Conservation (phyloP, 2,329 filamentous ascomycete genomes). For the Ceratocystis smalleyi region DNA sequence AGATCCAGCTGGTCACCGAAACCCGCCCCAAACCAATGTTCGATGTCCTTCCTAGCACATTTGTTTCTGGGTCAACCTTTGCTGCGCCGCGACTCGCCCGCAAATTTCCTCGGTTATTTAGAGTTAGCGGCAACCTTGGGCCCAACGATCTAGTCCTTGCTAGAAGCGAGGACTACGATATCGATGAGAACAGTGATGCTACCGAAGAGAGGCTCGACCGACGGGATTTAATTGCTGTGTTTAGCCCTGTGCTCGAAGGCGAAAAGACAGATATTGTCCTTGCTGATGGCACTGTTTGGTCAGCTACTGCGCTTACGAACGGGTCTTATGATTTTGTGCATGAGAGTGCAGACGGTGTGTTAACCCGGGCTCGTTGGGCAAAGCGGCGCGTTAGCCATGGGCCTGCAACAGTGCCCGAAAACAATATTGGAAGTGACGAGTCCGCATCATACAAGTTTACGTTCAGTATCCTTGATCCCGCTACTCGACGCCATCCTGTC, state of each 20-base stretch:
- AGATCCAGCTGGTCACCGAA: conserved; percentile 52
- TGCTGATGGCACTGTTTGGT: conserved; percentile 46
- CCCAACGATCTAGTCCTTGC: conserved; percentile 57
- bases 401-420: conserved; percentile 22
- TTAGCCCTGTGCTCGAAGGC: conserved; percentile 38
- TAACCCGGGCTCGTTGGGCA: conserved; percentile 13
- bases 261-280: conserved; percentile 51
- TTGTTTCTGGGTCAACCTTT: conserved; percentile 39
- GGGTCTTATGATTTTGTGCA: conserved; percentile 53
- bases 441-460: conserved; percentile 40
- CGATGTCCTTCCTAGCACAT: conserved; percentile 57
- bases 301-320: conserved; percentile 34
- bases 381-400: conserved; percentile 6
- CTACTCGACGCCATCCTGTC: conserved; percentile 55
- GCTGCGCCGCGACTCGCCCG: conserved; percentile 41
- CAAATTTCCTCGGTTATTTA: conserved; percentile 48
- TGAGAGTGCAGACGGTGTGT: conserved; percentile 17
- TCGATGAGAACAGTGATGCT: conserved; percentile 34
- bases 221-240: conserved; percentile 47
- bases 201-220: conserved; percentile 32
- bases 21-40: conserved; percentile 50
- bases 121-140: conserved; percentile 46
- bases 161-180: conserved; percentile 50
- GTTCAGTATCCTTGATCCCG: conserved; percentile 61
- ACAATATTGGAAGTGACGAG: conserved; percentile 19